phyloP scores from a whole-genome alignment of 1,139 yeast species.

The Entelexis paramagnoliae region DNA sequence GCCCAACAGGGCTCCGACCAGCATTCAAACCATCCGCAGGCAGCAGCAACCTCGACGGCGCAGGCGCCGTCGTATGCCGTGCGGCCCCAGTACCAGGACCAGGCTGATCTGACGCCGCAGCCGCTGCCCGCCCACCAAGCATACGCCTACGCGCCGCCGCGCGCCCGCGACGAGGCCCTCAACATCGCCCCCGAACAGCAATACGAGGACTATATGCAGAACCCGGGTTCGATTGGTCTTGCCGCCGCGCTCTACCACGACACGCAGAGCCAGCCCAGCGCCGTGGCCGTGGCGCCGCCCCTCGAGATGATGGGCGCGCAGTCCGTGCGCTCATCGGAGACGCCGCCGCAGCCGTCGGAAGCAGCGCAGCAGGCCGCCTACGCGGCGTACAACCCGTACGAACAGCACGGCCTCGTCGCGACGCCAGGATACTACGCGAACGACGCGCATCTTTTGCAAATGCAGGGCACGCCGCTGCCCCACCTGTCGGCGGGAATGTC shows the following conservation, averaged over 20 bases:
- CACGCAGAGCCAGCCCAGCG: background rate
- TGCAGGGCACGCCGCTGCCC: background rate
- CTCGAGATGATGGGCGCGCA: background rate
- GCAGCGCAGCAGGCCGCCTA: background rate
- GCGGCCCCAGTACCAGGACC: background rate
- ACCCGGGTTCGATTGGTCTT: background rate
- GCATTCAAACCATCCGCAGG: background rate
- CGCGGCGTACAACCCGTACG: background rate
- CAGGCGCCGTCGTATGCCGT: slow-evolving; percentile 4
- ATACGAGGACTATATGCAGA: slow-evolving; percentile 4
- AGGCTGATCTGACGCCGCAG: background rate
- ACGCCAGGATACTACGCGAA: background rate
- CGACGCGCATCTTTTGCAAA: background rate
- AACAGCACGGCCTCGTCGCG: slow-evolving; percentile 2
- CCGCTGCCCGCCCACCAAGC: background rate
- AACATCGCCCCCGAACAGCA: background rate
- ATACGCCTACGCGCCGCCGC: background rate
- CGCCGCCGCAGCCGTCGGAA: background rate
- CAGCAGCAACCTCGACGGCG: background rate
- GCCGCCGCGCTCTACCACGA: slow-evolving; percentile 4
- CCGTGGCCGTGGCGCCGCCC: background rate
- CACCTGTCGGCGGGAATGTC: background rate
- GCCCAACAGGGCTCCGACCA: background rate
- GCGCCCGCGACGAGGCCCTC: background rate
- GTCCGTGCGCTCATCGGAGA: background rate